Conservation (phyloP, 768 basidiomycete genomes). For the Podaxis sp. region DNA sequence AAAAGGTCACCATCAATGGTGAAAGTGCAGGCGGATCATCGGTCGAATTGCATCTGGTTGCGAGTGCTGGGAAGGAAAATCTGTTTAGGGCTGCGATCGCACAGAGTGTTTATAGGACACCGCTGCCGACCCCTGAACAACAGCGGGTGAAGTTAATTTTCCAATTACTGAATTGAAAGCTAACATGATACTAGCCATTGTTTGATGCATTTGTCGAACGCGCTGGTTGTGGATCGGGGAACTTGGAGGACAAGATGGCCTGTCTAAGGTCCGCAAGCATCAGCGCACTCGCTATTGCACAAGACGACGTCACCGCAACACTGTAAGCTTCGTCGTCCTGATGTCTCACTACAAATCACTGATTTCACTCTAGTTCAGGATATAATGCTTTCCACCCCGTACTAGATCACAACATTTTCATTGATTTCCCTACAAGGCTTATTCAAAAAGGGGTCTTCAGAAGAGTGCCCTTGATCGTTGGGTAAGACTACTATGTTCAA, state of each 20-base stretch:
- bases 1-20: conserved; percentile 57
- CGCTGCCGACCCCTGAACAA: conserved; percentile 49
- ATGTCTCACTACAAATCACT: neutral
- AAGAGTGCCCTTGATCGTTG: conserved; percentile 56
- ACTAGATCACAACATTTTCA: conserved; percentile 50
- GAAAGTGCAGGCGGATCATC: conserved; percentile 58
- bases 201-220: conserved; percentile 50
- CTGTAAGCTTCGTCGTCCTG: conserved; percentile 31
- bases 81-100: conserved; percentile 57
- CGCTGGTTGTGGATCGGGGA: conserved; percentile 47
- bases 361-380: conserved; percentile 25
- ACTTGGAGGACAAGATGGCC: conserved; percentile 32
- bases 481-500: conserved; percentile 33
- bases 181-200: conserved; percentile 34
- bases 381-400: conserved; percentile 54
- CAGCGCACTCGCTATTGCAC: conserved; percentile 50
- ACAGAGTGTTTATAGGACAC: conserved; percentile 57
- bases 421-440: conserved; percentile 46
- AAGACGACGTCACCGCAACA: conserved; percentile 43
- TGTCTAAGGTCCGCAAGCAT: conserved; percentile 51
- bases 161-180: neutral
- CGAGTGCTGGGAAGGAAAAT: conserved; percentile 29
- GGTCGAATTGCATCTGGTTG: conserved; percentile 57
- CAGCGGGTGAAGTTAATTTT: conserved; percentile 40
- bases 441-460: conserved; percentile 45